Base-by-base conservation (phyloP, 176 grass and related monocot genomes). In the Hyparrhenia diplandra region DNA sequence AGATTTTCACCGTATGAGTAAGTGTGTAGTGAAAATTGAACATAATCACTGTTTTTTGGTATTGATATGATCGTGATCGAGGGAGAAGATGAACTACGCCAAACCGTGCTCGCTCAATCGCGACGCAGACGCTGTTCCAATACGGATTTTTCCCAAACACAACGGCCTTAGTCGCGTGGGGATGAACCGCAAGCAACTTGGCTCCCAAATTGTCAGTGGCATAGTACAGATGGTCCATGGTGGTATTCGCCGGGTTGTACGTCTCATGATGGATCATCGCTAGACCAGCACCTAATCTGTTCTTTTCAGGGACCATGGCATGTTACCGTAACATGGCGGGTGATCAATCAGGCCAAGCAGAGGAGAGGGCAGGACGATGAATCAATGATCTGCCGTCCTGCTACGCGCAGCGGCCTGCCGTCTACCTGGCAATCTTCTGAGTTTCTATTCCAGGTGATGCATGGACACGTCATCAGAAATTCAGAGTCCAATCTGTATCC, bases 281-380 rank as follows among this genome's bases (percentile, higher is more conserved):
- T 5, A 14, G 63, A 52, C 28, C n/a, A n/a, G 64, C 71, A 72
- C 77, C 72, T 57, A 83, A 57, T 58, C 36, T 37, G 23, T 41
- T 52, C 16, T 54, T 28, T 64, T 58, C 17, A 70, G 69, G 54
- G 77, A 29, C 71, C 87, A 82, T 89, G 87, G 82, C 87, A 82
- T 89, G 87, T 89, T 65, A 77, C 82, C 78, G 21, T 71, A 82
- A 82, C 87, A 85, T 76, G 87, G 77, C 70, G 77, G 45, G 30
- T 25, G 24, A 72, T 29, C 83, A 77, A 85, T 85, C 82, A 64
- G 42, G 32, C 61, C 8, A 79, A 69, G 24, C 75, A 67, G 28
- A 64, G 27, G 16, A 69, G 16, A 36, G 1, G n/a, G 20, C 21
- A 70, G 8, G 14, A 5, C 41, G 40, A 64, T 16, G 63, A 57